Evolutionary conservation across 352 stramenopile species (phyloP).

Genomic region (Globisporangium camurandrum): DNA sequence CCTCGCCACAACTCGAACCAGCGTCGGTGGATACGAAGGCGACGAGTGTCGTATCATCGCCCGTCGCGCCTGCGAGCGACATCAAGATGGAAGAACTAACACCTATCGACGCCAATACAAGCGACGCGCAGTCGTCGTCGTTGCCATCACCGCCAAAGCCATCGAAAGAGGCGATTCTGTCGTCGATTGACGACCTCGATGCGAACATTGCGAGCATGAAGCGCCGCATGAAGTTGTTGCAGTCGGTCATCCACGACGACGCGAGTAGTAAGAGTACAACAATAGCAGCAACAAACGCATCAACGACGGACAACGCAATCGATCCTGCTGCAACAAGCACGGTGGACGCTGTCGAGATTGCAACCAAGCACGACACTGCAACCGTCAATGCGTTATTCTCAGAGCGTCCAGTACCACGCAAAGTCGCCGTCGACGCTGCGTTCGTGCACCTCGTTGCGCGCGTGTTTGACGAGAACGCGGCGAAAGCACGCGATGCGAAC

Average conservation of each 20-base stretch:
- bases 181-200: slow-evolving; percentile 68
- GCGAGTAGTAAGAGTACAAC: background rate
- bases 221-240: slow-evolving; percentile 55
- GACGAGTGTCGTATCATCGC: background rate
- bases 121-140: background rate
- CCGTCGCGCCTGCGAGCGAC: background rate
- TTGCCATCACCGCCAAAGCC: slow-evolving; percentile 12
- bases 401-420: slow-evolving; percentile 18
- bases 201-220: slow-evolving; percentile 61
- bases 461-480: slow-evolving; percentile 60
- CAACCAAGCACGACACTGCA: background rate
- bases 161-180: slow-evolving; percentile 78
- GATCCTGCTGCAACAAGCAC: background rate
- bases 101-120: background rate
- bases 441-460: slow-evolving; percentile 56
- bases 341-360: background rate
- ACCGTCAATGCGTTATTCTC: too few relatives aligned
- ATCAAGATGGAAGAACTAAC: background rate
- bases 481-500: slow-evolving; percentile 43
- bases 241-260: slow-evolving; percentile 29
- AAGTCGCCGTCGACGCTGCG: slow-evolving; percentile 49
- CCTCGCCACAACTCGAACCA: background rate
- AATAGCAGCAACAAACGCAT: background rate
- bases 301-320: too few relatives aligned
- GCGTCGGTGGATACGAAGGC: background rate